These are phyloP conservation scores for Grammothele lineata DNA, from an alignment of 768 basidiomycete genomes.

Conservation along the genomic window DNA sequence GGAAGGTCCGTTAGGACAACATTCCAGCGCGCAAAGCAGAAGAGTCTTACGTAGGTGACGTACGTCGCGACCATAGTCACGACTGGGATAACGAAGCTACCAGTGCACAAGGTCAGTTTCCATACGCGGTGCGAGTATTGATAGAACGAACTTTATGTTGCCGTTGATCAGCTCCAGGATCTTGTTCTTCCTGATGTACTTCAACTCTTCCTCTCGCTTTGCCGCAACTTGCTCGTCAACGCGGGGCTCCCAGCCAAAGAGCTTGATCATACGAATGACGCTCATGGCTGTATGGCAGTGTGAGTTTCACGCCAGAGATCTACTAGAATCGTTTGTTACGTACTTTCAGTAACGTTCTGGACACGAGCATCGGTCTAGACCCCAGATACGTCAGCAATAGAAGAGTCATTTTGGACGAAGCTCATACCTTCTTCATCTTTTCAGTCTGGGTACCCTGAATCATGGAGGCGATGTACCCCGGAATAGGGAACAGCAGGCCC, in stretches of 20 bases:
- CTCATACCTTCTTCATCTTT: conserved; percentile 40
- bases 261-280: conserved; percentile 44
- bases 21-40: background rate
- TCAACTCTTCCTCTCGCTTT: conserved; percentile 61
- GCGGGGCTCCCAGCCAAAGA: conserved; percentile 43
- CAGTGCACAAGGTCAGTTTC: background rate
- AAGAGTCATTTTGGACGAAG: too few relatives aligned
- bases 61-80: conserved; percentile 67
- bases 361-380: conserved; percentile 41
- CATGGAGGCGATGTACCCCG: conserved; percentile 36
- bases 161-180: conserved; percentile 45
- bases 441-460: conserved; percentile 32
- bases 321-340: background rate
- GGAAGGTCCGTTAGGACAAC: background rate
- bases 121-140: background rate
- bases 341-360: conserved; percentile 39
- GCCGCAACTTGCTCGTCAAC: conserved; percentile 48
- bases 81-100: conserved; percentile 57
- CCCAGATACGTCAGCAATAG: too few relatives aligned
- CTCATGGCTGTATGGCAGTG: conserved; percentile 24
- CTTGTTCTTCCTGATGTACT: conserved; percentile 47
- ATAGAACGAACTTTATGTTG: conserved; percentile 36
- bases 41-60: conserved; percentile 46
- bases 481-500: conserved; percentile 37
- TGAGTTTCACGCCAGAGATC: conserved; percentile 4